Evolutionary conservation across 768 basidiomycete genomes (phyloP), one percentile per base, ranked within the genome.

Genomic region (Gloeostereum incarnatum): DNA sequence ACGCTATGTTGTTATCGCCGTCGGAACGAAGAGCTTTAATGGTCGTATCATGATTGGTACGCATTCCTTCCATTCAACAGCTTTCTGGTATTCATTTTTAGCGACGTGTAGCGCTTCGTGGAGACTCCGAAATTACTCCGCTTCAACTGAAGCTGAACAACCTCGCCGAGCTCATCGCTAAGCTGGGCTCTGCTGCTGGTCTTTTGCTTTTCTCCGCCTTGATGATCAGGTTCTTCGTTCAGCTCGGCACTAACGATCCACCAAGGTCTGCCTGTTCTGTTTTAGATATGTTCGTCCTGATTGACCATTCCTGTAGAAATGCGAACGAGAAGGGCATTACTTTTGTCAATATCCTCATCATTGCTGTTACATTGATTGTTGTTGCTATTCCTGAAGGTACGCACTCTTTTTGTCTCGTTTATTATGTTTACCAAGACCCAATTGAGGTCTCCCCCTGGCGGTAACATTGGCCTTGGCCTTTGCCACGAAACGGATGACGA

Each of bases 401-500:
- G 58, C 48, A 3, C n/a, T 24, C 1, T 27, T 27, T 29, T 27
- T 25, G 30, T 35, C 18, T 17, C 8, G 14, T 2, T 22, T 3
- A 23, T 43, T 40, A 21, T 42, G 42, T 26, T 35, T 32, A 33
- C 18, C 25, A 7, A 24, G 20, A 40, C 38, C 26, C 26, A 8
- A 5, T 38, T 50, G 29, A 38, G 87, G 93, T 53, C 69, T 99
- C 4, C 94, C 94, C 2, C 69, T 99, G 39, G 94, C 94, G 29
- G 94, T 98, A 35, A 97, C 94, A 0, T 75, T 99, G 33, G 96
- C 96, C 0, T 68, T 99, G 22, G 89, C 96, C 1, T 99, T 98
- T 52, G 96, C 94, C 0, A 99, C 96, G 33, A 92, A 87, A 51
- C 82, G 94, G n/a, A 98, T 98, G 96, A 88, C 93, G 6, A 74